Evolutionary conservation across 179 eudicot species (phyloP).

Genomic region (Amaranthus tricolor): DNA sequence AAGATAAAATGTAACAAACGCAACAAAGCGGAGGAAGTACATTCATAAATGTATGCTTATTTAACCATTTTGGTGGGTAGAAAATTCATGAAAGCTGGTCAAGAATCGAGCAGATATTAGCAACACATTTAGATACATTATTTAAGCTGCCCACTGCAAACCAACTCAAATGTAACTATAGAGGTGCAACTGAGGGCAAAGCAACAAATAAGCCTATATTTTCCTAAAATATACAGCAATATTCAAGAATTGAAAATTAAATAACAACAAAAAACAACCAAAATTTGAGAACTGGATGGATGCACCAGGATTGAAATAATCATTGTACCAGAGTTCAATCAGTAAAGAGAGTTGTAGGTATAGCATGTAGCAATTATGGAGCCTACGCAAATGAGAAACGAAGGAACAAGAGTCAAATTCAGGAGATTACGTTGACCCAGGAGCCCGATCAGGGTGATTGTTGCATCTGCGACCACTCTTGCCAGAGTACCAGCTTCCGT

Average conservation of each 20-base stretch:
- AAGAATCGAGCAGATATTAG: neutral
- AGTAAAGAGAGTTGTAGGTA: slow-evolving; percentile 78
- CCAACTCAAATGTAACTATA: neutral
- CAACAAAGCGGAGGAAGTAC: too few species aligned
- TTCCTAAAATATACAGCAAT: slow-evolving; percentile 27
- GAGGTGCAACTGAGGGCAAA: slow-evolving; percentile 13
- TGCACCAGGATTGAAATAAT: neutral
- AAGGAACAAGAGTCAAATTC: slow-evolving; percentile 68
- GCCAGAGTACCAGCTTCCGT: slow-evolving; percentile 96
- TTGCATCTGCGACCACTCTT: slow-evolving; percentile 82
- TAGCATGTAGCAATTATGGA: slow-evolving; percentile 73
- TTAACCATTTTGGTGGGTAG: neutral
- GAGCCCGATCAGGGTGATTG: slow-evolving; percentile 73
- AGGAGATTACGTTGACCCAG: slow-evolving; percentile 62
- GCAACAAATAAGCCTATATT: slow-evolving; percentile 17
- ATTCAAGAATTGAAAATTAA: slow-evolving; percentile 12
- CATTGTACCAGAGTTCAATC: slow-evolving; percentile 13
- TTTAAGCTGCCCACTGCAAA: slow-evolving; percentile 14
- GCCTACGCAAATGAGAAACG: slow-evolving; percentile 58
- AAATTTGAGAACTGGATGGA: slow-evolving; percentile 12
- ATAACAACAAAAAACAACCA: neutral
- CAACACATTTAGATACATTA: slow-evolving; percentile 3
- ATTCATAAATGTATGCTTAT: too few species aligned
- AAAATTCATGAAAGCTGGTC: neutral
- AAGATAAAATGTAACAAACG: too few species aligned